Base-by-base conservation (phyloP, 805 yeast species). In the Candida sphagnicola region DNA sequence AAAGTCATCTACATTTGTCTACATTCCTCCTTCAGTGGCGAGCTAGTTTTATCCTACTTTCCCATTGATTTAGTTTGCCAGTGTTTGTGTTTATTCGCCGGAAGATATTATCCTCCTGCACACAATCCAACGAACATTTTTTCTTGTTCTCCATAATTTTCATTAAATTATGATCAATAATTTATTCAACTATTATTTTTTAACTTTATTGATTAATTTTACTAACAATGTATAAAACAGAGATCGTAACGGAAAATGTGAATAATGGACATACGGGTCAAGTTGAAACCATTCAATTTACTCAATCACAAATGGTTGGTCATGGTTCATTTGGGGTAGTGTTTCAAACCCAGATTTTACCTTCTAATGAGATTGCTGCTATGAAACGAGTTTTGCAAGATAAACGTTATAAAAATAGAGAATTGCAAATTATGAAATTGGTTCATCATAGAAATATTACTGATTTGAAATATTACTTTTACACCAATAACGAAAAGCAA, bases 261-360 rank as follows among this genome's bases (percentile, higher is more conserved):
- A 77, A 75, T 49, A 83, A 83, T 50, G 90, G 91, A 30, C 80
- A 74, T 53, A 77, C 82, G 6, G 88, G 85, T 39, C 79, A 78
- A 45, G 53, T 68, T 21, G 68, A 71, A 36, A 74, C 77, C 37
- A 75, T 91, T 40, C 78, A 81, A 35, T 88, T 86, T 65, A 83
- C 90, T 13, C 88, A 83, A 52, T 77, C 86, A 29, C 84, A 86
- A 49, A 89, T 90, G 74, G 93, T 91, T 30, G 99, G 99, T n/a
- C 95, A 87, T 62, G 99, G 99, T 8, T 90, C 98, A n/a, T 93
- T 93, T 67, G 99, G 99, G 2, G 90, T 89, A 24, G 99, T 93
- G n/a, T 89, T 88, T 58, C 93, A 87, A 49, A 88, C 96, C 5
- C 80, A 77, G 42, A 70, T 93, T 28, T 56, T 77, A 44, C 89